These are phyloP conservation scores for Nakazawaea wickerhamii DNA, from an alignment of 805 yeast species.

Conservation along the genomic window DNA sequence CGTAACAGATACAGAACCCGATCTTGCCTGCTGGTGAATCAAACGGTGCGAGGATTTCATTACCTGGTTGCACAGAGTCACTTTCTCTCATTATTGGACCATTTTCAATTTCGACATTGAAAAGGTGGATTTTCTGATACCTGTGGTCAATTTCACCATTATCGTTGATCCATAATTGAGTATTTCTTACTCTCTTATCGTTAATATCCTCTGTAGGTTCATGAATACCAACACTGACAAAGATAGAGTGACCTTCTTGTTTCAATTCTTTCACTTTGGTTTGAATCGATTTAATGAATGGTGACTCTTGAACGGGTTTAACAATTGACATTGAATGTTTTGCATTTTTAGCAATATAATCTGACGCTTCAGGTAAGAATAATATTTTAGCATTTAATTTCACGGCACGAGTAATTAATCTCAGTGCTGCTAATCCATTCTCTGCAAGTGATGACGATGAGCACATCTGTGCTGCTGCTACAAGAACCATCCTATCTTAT, in stretches of 20 bases:
- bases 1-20: slow-evolving; percentile 80
- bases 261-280: slow-evolving; percentile 38
- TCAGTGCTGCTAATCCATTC: slow-evolving; percentile 56
- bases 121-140: slow-evolving; percentile 84
- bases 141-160: slow-evolving; percentile 60
- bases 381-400: slow-evolving; percentile 56
- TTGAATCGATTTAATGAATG: slow-evolving; percentile 40
- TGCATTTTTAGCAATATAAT: slow-evolving; percentile 72
- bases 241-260: slow-evolving; percentile 36
- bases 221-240: slow-evolving; percentile 84
- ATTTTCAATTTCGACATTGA: slow-evolving; percentile 77
- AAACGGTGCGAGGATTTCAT: slow-evolving; percentile 45
- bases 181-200: slow-evolving; percentile 53
- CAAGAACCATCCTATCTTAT: slow-evolving; percentile 55
- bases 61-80: slow-evolving; percentile 78
- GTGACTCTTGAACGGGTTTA: slow-evolving; percentile 33
- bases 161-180: slow-evolving; percentile 63
- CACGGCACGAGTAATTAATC: slow-evolving; percentile 61
- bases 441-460: slow-evolving; percentile 57
- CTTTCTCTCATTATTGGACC: slow-evolving; percentile 82
- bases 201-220: slow-evolving; percentile 51
- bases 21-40: slow-evolving; percentile 55
- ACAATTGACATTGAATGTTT: slow-evolving; percentile 61
- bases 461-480: slow-evolving; percentile 86
- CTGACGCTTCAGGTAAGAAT: slow-evolving; percentile 92